Evolutionary conservation across 2,329 filamentous ascomycete genomes (phyloP).

Genomic region (Ilyonectria destructans): DNA sequence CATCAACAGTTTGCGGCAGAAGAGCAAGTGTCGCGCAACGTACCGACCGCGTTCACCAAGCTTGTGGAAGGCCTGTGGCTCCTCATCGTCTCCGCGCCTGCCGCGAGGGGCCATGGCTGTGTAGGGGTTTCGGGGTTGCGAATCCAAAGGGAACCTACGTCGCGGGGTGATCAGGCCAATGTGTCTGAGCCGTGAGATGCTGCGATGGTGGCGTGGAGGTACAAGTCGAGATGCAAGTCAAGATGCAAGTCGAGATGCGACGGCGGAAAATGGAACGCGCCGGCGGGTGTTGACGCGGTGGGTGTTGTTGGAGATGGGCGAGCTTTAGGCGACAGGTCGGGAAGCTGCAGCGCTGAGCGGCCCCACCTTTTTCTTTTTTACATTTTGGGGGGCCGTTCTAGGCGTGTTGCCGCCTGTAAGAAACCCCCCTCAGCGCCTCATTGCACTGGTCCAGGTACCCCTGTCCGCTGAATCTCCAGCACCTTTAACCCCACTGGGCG

Average conservation of each 20-base stretch:
- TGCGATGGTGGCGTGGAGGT: constrained; percentile 4
- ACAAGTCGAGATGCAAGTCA: constrained; percentile 25
- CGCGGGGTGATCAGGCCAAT: background rate
- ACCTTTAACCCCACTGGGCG: background rate
- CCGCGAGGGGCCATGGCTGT: constrained; percentile 54
- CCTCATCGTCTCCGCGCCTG: constrained; percentile 50
- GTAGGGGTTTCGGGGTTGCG: background rate
- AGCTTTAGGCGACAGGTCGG: constrained; percentile 21
- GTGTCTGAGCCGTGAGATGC: background rate
- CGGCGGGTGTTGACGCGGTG: constrained; percentile 41
- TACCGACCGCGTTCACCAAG: constrained; percentile 59
- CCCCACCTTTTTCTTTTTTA: background rate
- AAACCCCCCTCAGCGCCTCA: constrained; percentile 1
- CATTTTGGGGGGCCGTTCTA: constrained; percentile 2
- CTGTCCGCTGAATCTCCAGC: background rate
- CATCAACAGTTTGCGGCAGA: constrained; percentile 24
- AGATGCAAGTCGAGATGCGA: constrained; percentile 28
- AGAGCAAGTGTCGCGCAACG: constrained; percentile 37
- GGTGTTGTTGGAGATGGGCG: constrained; percentile 37
- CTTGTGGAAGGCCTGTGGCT: constrained; percentile 54
- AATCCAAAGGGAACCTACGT: background rate
- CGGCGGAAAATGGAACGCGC: constrained; percentile 41
- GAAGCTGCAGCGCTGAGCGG: constrained; percentile 11
- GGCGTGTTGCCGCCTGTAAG: background rate
- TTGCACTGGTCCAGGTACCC: background rate